Percentiles rank a stretch among this genome's conserved stretches.
These are phyloP conservation scores for Serendipita sp. DNA, from an alignment of 768 basidiomycete genomes.

Conservation along the genomic window DNA sequence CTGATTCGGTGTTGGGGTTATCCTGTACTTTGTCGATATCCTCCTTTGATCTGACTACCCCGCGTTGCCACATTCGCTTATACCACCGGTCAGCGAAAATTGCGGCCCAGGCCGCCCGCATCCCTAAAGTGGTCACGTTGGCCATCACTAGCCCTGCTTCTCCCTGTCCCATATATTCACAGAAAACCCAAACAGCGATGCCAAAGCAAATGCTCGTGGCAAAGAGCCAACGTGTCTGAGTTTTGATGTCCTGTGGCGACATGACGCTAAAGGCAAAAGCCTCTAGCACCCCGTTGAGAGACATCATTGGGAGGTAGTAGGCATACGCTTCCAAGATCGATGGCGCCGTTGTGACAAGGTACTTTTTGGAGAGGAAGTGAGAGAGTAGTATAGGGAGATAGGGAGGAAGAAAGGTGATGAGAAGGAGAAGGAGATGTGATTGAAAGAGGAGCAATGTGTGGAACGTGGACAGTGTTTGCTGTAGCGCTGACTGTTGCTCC, in stretches of 20 bases:
- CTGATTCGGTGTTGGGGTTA: not conserved
- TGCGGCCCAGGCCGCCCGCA: not conserved
- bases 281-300: slow-evolving; percentile 80
- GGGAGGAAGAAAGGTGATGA: slow-evolving; percentile 56
- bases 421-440: slow-evolving; percentile 45
- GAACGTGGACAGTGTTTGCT: slow-evolving; percentile 33
- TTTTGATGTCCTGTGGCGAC: not conserved
- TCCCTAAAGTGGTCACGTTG: not conserved
- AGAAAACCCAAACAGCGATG: not conserved
- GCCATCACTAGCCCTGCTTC: not conserved
- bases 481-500: slow-evolving; percentile 9
- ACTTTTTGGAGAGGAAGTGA: slow-evolving; percentile 29
- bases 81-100: not conserved
- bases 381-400: slow-evolving; percentile 58
- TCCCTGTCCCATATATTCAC: not conserved
- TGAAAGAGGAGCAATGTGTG: slow-evolving; percentile 36
- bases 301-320: slow-evolving; percentile 78
- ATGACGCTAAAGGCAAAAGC: slow-evolving; percentile 35
- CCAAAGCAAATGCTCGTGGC: not conserved
- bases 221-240: not conserved
- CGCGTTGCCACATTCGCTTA: not conserved
- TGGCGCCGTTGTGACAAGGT: slow-evolving; percentile 64
- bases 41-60: not conserved
- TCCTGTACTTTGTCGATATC: not conserved
- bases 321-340: slow-evolving; percentile 62